Evolutionary conservation across 208 protist species (phyloP), one percentile per base, ranked within the genome.

Genomic region (Herpetomonas tarakana): DNA sequence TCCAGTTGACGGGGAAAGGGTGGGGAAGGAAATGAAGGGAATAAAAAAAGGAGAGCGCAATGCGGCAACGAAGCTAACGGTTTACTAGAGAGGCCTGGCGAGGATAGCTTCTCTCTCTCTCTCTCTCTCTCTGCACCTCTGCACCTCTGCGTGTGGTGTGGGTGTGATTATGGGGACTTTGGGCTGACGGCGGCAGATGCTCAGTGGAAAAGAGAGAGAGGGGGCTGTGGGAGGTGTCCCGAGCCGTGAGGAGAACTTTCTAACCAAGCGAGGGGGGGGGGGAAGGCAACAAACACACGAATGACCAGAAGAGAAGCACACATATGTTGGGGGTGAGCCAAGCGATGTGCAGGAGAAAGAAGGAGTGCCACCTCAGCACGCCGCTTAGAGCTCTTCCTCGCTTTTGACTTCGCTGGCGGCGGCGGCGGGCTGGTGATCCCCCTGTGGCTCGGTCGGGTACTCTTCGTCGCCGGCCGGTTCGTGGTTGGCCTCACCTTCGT

Each of bases 401-500:
- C 47, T 54, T 62, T 66, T 65, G 3, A 53, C 52, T n/a, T 62
- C 54, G 22, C 65, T 58, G 14, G 50, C 59, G 57, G 62, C 55
- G 12, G 61, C 65, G 18, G 62, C 52, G 19, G 39, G 58, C 9
- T 28, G 22, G 30, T 39, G 25, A 41, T 60, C 52, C 29, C 46
- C 41, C 55, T 67, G 52, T 4, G 61, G 55, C 30, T 68, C 35
- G 51, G 21, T 22, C 21, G 16, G 1, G 50, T 62, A 47, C 31
- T 46, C 46, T 1, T 45, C 24, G 18, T 16, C 56, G 12, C 12
- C 35, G 28, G 55, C 65, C 30, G 53, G 57, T 52, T 66, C 70
- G 25, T 76, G 52, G 19, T 28, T 24, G 26, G 2, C 30, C 58
- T 59, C 31, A 2, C 46, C 21, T 12, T 12, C 46, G 9, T 30